A percentile compares a stretch with the other conserved stretches of the same genome.
Conservation (phyloP, 2,329 filamentous ascomycete genomes). For the Saccharata proteae region DNA sequence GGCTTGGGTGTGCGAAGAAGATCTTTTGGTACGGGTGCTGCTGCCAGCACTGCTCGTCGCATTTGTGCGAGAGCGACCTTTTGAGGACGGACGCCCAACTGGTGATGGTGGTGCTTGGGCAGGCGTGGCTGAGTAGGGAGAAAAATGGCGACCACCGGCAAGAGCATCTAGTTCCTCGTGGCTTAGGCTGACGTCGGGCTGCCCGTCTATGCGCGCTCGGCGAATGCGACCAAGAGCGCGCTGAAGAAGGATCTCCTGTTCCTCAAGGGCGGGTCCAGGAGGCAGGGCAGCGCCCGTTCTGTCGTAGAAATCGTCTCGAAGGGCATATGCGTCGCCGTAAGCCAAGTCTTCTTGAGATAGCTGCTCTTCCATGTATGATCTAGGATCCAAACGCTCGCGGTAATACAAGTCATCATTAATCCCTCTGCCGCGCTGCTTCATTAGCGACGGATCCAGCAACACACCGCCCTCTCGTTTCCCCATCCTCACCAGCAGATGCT, state of each 20-base stretch:
- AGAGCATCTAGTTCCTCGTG: slow-evolving; percentile 64
- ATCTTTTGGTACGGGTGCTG: too few species aligned
- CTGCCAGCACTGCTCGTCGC: too few species aligned
- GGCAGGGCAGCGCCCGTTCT: slow-evolving; percentile 31
- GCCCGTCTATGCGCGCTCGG: slow-evolving; percentile 63
- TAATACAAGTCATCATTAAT: slow-evolving; percentile 38
- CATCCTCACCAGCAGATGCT: slow-evolving; percentile 28
- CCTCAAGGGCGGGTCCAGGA: slow-evolving; percentile 22
- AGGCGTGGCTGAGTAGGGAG: too few species aligned
- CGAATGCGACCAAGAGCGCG: slow-evolving; percentile 70
- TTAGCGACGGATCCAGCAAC: too few species aligned
- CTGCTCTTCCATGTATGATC: slow-evolving; percentile 18
- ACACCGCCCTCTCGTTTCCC: slow-evolving; percentile 16
- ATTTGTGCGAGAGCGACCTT: too few species aligned
- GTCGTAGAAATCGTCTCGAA: slow-evolving; percentile 36
- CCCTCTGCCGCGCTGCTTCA: too few species aligned
- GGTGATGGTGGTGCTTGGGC: too few species aligned
- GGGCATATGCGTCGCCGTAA: slow-evolving; percentile 38
- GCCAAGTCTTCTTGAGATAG: slow-evolving; percentile 37
- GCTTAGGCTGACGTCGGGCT: slow-evolving; percentile 66
- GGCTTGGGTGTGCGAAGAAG: too few species aligned
- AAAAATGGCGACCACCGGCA: too few species aligned
- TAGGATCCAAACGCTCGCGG: slow-evolving; percentile 25
- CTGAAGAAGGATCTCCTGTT: slow-evolving; percentile 67
- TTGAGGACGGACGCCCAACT: too few species aligned